These are phyloP conservation scores for Fraxinus sp. DNA, from an alignment of 305 asterid genomes.

Conservation along the genomic window DNA sequence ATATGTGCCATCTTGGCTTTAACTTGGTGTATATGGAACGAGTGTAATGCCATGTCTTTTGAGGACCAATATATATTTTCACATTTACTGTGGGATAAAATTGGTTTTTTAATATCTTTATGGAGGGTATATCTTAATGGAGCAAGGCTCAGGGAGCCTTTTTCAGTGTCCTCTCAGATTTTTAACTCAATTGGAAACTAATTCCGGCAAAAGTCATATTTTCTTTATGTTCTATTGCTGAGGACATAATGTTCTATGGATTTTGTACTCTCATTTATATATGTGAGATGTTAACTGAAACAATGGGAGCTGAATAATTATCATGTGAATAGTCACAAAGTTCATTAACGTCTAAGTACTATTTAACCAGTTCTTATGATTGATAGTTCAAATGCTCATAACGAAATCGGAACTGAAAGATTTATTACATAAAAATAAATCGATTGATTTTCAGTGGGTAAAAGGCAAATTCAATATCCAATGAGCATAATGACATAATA, in stretches of 20 bases:
- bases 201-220: not conserved
- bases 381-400: not conserved
- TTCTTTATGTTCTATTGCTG: not conserved
- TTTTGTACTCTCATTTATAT: not conserved
- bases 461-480: not conserved
- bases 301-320: not conserved
- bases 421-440: not conserved
- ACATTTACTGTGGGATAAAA: not conserved
- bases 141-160: not conserved
- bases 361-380: not conserved
- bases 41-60: not conserved
- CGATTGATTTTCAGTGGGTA: not conserved
- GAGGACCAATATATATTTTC: not conserved
- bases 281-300: not conserved
- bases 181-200: not conserved
- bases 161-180: not conserved
- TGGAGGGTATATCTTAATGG: not conserved
- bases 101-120: not conserved
- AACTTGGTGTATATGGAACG: not conserved
- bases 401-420: not conserved
- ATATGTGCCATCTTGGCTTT: not conserved
- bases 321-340: not conserved
- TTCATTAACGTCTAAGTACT: not conserved
- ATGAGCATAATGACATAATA: not conserved
- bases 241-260: not conserved